Conservation (phyloP, 2,329 filamentous ascomycete species). For the Alternaria novae-zelandiae region DNA sequence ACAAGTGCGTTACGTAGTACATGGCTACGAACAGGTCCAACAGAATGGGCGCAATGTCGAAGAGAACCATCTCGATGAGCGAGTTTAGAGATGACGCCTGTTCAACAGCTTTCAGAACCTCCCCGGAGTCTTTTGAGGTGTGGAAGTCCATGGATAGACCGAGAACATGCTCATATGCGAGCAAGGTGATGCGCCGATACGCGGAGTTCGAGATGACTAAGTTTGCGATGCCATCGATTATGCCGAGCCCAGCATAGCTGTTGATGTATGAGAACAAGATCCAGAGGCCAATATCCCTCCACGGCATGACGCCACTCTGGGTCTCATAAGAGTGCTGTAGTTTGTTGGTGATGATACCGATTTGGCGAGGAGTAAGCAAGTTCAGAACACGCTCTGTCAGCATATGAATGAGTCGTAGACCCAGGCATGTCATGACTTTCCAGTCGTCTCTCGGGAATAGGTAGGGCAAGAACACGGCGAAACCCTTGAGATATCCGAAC, state of each 20-base stretch:
- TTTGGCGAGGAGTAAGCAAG: constrained; percentile 78
- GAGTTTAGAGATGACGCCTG: constrained; percentile 67
- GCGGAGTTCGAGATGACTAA: constrained; percentile 64
- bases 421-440: constrained; percentile 70
- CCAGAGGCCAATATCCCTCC: constrained; percentile 61
- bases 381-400: constrained; percentile 75
- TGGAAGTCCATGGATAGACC: constrained; percentile 75
- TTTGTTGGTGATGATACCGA: constrained; percentile 78
- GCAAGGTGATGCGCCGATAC: constrained; percentile 63
- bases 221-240: constrained; percentile 60
- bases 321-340: constrained; percentile 54
- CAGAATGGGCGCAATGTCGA: constrained; percentile 67
- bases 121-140: constrained; percentile 67
- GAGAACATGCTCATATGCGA: constrained; percentile 72
- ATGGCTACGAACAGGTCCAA: constrained; percentile 68
- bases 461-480: constrained; percentile 76
- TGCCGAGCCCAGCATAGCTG: constrained; percentile 59
- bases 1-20: constrained; percentile 65
- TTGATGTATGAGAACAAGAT: constrained; percentile 55
- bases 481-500: constrained; percentile 77
- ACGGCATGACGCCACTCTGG: constrained; percentile 55
- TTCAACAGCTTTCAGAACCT: constrained; percentile 69
- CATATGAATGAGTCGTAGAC: constrained; percentile 71
- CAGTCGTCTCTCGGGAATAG: constrained; percentile 75
- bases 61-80: constrained; percentile 65